Evolutionary conservation across 75 land plant genomes (phyloP).

Genomic region (Larix kaempferi): DNA sequence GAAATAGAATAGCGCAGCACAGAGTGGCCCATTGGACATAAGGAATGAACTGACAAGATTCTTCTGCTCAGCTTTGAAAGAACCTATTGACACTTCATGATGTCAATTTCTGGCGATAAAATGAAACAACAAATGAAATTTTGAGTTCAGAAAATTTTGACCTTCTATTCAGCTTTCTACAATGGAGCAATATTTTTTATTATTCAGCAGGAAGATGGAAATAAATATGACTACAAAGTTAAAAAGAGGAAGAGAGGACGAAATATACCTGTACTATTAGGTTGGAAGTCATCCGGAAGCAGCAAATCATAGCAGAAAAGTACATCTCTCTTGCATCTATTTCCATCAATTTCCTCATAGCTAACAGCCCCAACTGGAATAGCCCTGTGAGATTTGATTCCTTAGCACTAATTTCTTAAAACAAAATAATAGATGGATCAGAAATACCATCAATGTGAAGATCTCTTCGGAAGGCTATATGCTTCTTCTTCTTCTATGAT

Average conservation of each 20-base stretch:
- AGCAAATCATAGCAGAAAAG: slow-evolving; percentile 93
- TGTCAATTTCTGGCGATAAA: not conserved
- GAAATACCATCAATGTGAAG: not conserved
- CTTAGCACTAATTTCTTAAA: not conserved
- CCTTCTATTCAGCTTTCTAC: not conserved
- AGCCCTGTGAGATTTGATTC: slow-evolving; percentile 42
- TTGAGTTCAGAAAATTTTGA: not conserved
- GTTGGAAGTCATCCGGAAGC: slow-evolving; percentile 76
- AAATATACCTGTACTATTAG: slow-evolving; percentile 66
- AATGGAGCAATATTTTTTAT: not conserved
- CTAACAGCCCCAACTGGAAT: slow-evolving; percentile 86
- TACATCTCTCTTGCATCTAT: slow-evolving; percentile 80
- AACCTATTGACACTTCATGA: not conserved
- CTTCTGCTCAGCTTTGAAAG: not conserved
- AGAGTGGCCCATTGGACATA: too few relatives aligned
- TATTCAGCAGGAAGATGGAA: not conserved
- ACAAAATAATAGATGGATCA: not conserved
- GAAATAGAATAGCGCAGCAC: too few relatives aligned
- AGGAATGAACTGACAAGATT: too few relatives aligned
- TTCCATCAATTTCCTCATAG: slow-evolving; percentile 76
- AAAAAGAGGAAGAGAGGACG: not conserved
- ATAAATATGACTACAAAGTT: not conserved
- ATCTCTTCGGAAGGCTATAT: not conserved
- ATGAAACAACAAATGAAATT: not conserved
- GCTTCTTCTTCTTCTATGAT: not conserved